Evolutionary conservation across 495 filamentous ascomycete genomes (phyloP), one percentile per base, ranked within the genome.

Genomic region (Penicillium manginii): DNA sequence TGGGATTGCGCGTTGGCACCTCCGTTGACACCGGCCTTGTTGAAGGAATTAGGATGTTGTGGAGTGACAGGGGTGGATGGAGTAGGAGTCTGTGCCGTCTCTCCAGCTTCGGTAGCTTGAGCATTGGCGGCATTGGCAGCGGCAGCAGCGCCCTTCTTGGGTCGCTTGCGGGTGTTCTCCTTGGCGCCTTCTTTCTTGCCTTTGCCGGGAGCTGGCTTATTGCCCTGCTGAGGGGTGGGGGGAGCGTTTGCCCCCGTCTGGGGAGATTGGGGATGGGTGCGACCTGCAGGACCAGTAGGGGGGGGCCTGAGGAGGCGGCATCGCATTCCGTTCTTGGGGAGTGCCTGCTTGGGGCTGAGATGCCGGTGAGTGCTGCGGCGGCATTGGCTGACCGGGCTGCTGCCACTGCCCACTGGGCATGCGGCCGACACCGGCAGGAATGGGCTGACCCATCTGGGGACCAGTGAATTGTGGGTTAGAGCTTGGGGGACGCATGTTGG

Each of bases 221-320:
- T 88, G 1, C 77, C 65, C 71, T 90, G 89, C 60, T 86, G 84
- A 11, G 94, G 94, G 3, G 94, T 98, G 7, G 93, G 93, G 2
- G 94, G 93, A 18, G 91, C 90, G 40, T 91, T 85, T 42, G 74
- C 82, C 52, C 76, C 78, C 37, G 88, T 86, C 61, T 93, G 90
- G 29, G 93, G 93, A 40, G 93, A 96, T 40, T 90, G 82, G 4
- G 91, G 91, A 62, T 81, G 84, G 40, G 84, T 81, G 61, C 88
- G 86, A 37, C 80, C 84, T 63, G 81, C 83, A 23, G 81, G 78
- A 43, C 79, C 82, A 21, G 81, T 78, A 12, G 88, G 81, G 7
- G 7, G 90, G 91, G 22, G 88, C 90, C 57, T 90, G 89, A n/a
- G 94, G 93, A 14, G 93, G 93, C 45, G 91, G 91, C 92, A 97